phyloP scores from a whole-genome alignment of 371 early-diverging fungal genomes.

The Quaeritorhiza haematococci region DNA sequence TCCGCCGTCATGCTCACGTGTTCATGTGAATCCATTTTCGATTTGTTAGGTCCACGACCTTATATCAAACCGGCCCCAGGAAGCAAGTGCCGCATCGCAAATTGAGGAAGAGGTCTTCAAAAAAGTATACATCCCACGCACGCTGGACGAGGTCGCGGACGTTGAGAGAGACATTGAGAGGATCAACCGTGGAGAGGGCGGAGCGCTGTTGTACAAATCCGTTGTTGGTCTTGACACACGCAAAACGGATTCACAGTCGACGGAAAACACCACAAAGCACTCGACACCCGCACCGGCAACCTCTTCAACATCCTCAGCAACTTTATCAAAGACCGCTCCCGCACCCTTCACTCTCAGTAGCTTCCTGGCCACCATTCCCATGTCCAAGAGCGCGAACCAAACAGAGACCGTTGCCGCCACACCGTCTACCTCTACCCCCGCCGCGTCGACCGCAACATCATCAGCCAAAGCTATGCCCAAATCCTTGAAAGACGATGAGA shows the following conservation, averaged over 20 bases:
- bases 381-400: not conserved
- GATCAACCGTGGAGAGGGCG: slow-evolving; percentile 66
- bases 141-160: slow-evolving; percentile 86
- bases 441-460: not conserved
- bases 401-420: not conserved
- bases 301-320: not conserved
- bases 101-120: slow-evolving; percentile 88
- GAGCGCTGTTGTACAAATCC: slow-evolving; percentile 49
- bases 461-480: not conserved
- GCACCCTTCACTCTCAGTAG: too few species aligned
- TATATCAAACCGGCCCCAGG: slow-evolving; percentile 23
- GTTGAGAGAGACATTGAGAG: slow-evolving; percentile 77
- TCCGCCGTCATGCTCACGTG: not conserved
- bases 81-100: slow-evolving; percentile 18
- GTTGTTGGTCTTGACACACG: slow-evolving; percentile 25
- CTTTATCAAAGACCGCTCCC: too few species aligned
- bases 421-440: not conserved
- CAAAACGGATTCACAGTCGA: slow-evolving; percentile 2
- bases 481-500: slow-evolving; percentile 24
- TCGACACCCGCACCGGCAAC: not conserved
- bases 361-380: too few species aligned
- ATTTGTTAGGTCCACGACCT: slow-evolving; percentile 15
- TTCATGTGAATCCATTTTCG: not conserved
- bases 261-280: not conserved
- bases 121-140: slow-evolving; percentile 87